phyloP scores from a whole-genome alignment of 768 basidiomycete genomes.

The Mycena maculata region DNA sequence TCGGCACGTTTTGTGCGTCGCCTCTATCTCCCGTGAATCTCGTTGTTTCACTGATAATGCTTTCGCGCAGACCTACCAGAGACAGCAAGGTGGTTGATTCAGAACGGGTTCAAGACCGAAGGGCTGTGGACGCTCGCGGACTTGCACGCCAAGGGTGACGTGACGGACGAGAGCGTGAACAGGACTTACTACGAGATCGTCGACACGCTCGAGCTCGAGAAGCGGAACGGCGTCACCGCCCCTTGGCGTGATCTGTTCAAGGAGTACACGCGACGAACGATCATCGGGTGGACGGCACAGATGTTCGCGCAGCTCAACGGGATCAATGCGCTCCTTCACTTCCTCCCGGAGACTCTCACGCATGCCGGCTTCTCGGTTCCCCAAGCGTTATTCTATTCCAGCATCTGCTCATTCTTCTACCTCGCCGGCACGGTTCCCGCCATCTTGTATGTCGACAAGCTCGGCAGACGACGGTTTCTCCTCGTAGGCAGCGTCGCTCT shows the following conservation, averaged over 20 bases:
- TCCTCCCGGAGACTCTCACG: conserved; percentile 63
- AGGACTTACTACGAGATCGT: conserved; percentile 59
- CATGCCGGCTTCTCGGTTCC: conserved; percentile 60
- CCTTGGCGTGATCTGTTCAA: conserved; percentile 63
- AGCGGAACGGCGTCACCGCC: conserved; percentile 40
- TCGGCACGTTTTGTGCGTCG: conserved; percentile 51
- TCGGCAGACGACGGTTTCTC: conserved; percentile 64
- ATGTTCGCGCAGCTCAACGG: conserved; percentile 68
- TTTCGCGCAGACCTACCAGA: conserved; percentile 52
- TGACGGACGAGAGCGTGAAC: conserved; percentile 54
- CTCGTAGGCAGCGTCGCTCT: conserved; percentile 58
- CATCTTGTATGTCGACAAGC: conserved; percentile 63
- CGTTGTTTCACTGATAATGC: not conserved
- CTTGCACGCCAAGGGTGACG: conserved; percentile 63
- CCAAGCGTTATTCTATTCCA: conserved; percentile 58
- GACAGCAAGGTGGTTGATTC: conserved; percentile 66
- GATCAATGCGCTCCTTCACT: conserved; percentile 69
- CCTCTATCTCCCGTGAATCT: not conserved
- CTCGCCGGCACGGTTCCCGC: conserved; percentile 64
- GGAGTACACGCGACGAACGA: conserved; percentile 60
- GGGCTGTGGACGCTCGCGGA: conserved; percentile 67
- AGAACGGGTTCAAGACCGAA: conserved; percentile 62
- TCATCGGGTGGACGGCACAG: conserved; percentile 66
- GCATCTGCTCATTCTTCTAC: conserved; percentile 59
- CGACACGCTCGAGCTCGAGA: conserved; percentile 50